These are phyloP conservation scores for Melastoma malabathricum DNA, from an alignment of 345 rosid species.

Conservation along the genomic window DNA sequence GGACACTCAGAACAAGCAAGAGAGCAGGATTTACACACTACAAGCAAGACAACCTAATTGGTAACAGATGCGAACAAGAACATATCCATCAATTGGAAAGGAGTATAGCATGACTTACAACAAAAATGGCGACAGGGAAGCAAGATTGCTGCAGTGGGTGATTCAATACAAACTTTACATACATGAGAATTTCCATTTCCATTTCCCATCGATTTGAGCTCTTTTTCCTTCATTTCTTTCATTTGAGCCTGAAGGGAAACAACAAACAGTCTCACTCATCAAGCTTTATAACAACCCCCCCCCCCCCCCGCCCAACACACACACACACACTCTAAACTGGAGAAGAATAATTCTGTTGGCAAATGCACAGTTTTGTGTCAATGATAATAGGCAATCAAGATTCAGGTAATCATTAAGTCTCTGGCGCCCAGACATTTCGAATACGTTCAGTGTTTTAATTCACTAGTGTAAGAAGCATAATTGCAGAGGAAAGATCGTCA, in stretches of 20 bases:
- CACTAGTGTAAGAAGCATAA: background rate
- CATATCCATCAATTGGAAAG: background rate
- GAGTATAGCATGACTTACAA: constrained; percentile 39
- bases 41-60: constrained; percentile 9
- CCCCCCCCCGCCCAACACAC: no score
- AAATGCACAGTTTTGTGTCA: no score
- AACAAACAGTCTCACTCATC: background rate
- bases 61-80: background rate
- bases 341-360: no score
- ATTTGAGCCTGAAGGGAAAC: constrained; percentile 56
- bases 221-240: constrained; percentile 99
- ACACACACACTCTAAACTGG: no score
- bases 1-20: constrained; percentile 98
- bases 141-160: constrained; percentile 89
- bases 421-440: no score
- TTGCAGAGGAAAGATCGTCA: background rate
- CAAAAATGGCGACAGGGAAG: constrained; percentile 99
- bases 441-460: no score
- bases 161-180: constrained; percentile 96
- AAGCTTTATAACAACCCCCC: no score
- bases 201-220: constrained; percentile 48
- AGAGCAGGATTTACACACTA: constrained; percentile 99
- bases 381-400: no score
- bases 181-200: constrained; percentile 74
- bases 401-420: no score